Evolutionary conservation across 768 basidiomycete genomes (phyloP).

Genomic region (Suillus clintonianus): DNA sequence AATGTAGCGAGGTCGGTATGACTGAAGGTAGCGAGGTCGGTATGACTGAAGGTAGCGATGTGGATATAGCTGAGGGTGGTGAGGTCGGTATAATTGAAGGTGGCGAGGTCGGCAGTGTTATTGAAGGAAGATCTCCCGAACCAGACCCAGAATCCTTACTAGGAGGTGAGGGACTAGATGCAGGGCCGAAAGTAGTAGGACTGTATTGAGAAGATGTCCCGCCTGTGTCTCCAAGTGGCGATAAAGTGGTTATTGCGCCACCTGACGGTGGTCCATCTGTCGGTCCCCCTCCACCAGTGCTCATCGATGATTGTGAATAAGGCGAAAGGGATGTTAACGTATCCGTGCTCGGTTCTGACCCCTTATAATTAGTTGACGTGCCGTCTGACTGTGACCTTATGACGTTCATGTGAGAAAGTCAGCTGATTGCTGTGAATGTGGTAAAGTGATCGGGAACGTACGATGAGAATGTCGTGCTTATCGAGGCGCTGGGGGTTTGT

Average conservation of each 20-base stretch:
- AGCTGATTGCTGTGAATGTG: neutral
- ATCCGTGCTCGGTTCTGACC: neutral
- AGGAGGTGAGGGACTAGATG: neutral
- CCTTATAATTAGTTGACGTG: slow-evolving; percentile 3
- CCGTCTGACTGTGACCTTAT: slow-evolving; percentile 3
- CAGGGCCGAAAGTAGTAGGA: neutral
- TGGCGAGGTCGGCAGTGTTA: neutral
- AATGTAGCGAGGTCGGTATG: neutral
- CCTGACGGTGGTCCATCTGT: neutral
- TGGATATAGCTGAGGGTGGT: neutral
- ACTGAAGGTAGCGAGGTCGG: neutral
- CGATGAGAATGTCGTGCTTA: neutral
- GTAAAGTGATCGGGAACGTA: slow-evolving; percentile 1
- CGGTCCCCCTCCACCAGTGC: neutral
- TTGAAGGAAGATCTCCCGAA: neutral
- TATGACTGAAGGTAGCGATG: neutral
- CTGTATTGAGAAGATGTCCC: neutral
- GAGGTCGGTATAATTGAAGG: neutral
- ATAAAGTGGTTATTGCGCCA: no score
- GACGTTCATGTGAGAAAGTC: slow-evolving; percentile 2
- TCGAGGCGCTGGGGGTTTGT: neutral
- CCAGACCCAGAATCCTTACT: neutral
- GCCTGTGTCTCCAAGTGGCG: neutral
- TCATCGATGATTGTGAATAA: neutral
- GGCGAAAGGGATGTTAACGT: neutral